Conservation (phyloP, 495 filamentous ascomycete genomes). For the Bombardia bombarda region DNA sequence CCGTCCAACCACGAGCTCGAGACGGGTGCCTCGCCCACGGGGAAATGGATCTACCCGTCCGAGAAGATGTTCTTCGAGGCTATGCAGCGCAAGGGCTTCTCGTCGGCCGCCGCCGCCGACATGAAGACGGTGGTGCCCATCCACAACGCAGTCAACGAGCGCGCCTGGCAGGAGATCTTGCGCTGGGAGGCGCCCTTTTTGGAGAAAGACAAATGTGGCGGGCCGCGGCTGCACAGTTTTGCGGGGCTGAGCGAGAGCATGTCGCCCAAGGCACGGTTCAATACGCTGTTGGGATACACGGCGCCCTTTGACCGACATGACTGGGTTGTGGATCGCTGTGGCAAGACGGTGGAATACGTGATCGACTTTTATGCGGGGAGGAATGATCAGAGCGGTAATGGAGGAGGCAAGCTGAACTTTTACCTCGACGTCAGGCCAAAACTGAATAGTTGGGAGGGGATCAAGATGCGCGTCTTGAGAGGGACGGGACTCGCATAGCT, state of each 20-base stretch:
- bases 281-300: slow-evolving; percentile 77
- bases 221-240: slow-evolving; percentile 79
- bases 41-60: slow-evolving; percentile 96
- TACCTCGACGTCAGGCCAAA: slow-evolving; percentile 94
- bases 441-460: slow-evolving; percentile 83
- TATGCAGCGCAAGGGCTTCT: slow-evolving; percentile 72
- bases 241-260: slow-evolving; percentile 62
- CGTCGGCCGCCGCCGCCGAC: slow-evolving; percentile 48
- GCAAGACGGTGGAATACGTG: slow-evolving; percentile 83
- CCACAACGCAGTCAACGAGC: slow-evolving; percentile 94
- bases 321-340: slow-evolving; percentile 93
- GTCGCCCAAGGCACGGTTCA: slow-evolving; percentile 74
- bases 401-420: slow-evolving; percentile 68
- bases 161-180: slow-evolving; percentile 76
- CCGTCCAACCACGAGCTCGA: slow-evolving; percentile 66
- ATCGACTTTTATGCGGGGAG: slow-evolving; percentile 96
- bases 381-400: slow-evolving; percentile 34
- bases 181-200: slow-evolving; percentile 70
- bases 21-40: slow-evolving; percentile 58
- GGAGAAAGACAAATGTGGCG: slow-evolving; percentile 47
- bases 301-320: slow-evolving; percentile 93
- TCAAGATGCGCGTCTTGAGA: slow-evolving; percentile 67
- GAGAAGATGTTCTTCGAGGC: slow-evolving; percentile 95
- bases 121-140: slow-evolving; percentile 92
- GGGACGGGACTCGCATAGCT: slow-evolving; percentile 50